phyloP scores from a whole-genome alignment of 2,329 filamentous ascomycete species.

The Sclerotinia minor region DNA sequence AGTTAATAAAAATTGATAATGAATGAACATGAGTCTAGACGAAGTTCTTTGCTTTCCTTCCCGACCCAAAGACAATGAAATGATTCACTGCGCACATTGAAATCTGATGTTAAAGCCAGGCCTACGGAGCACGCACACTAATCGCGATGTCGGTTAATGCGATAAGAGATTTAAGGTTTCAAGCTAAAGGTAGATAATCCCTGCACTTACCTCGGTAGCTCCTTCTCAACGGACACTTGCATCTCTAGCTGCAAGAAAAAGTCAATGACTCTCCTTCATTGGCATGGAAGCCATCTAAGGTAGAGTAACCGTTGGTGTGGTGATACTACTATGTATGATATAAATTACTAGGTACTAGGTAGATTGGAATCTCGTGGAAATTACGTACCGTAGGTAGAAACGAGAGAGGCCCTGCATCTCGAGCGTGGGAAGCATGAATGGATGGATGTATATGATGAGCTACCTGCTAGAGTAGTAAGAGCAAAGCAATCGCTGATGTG shows the following conservation, averaged over 20 bases:
- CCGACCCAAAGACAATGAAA: background rate
- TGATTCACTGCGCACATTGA: background rate
- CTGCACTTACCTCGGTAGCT: conserved; percentile 1
- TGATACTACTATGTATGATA: too few relatives aligned
- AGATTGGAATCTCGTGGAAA: too few relatives aligned
- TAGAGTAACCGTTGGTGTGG: too few relatives aligned
- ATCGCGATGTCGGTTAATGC: conserved; percentile 15
- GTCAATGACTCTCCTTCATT: too few relatives aligned
- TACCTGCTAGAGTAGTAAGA: too few relatives aligned
- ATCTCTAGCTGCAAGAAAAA: background rate
- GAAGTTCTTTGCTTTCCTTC: background rate
- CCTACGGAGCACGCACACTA: background rate
- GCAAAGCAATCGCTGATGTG: too few relatives aligned
- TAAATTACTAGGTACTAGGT: too few relatives aligned
- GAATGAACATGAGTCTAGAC: background rate
- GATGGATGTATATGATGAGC: too few relatives aligned
- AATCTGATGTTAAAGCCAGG: conserved; percentile 3
- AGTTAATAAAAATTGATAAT: background rate
- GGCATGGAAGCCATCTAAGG: too few relatives aligned
- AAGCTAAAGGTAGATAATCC: background rate
- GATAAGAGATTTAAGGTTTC: conserved; percentile 25
- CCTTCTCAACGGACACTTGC: background rate
- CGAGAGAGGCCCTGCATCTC: too few relatives aligned
- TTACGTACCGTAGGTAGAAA: too few relatives aligned
- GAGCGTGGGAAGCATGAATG: too few relatives aligned